A percentile compares a stretch with the other conserved stretches of the same genome.
These are phyloP conservation scores for Chrysanthemum makinoi DNA, from an alignment of 129 eudicot species.

Conservation along the genomic window DNA sequence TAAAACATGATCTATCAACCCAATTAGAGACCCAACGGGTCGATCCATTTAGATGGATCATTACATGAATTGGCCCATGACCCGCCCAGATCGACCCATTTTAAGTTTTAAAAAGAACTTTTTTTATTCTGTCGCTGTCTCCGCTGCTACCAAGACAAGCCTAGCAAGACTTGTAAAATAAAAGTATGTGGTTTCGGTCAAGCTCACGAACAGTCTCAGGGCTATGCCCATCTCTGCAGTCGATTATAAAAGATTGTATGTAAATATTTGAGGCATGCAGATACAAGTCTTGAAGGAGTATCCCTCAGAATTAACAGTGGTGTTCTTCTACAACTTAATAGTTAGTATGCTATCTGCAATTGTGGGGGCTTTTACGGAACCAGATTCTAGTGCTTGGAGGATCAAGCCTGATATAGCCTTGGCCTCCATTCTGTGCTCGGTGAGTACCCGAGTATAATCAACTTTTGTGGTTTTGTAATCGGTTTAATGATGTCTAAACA, in stretches of 20 bases:
- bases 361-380: conserved; percentile 53
- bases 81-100: no score
- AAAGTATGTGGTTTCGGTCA: no score
- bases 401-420: conserved; percentile 65
- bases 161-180: no score
- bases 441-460: conserved; percentile 30
- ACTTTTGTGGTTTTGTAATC: background rate
- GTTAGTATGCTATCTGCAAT: conserved; percentile 70
- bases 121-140: no score
- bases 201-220: no score
- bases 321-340: conserved; percentile 76
- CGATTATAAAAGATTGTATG: background rate
- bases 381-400: conserved; percentile 55
- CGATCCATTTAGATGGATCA: no score
- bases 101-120: no score
- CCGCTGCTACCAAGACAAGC: no score
- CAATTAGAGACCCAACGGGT: no score
- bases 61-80: no score
- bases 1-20: no score
- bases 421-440: conserved; percentile 74
- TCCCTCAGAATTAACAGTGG: conserved; percentile 77
- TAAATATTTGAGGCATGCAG: conserved; percentile 31
- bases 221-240: background rate
- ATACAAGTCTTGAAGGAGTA: conserved; percentile 85
- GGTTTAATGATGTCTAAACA: conserved; percentile 1